These are phyloP conservation scores for Tephrocybe rancida DNA, from an alignment of 768 basidiomycete genomes.

Conservation along the genomic window DNA sequence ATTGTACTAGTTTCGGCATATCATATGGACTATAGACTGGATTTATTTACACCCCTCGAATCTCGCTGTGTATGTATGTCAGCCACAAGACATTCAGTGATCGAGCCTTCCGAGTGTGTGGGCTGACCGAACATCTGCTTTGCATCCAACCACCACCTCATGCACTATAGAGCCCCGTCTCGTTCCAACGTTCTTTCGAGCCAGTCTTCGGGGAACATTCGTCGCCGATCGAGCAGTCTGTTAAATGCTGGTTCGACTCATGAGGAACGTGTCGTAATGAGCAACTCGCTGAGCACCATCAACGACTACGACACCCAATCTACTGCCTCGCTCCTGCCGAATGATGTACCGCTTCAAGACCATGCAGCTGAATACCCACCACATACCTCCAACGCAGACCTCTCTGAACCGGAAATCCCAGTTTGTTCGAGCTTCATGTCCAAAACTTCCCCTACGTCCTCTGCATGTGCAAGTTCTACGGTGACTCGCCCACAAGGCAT, in stretches of 20 bases:
- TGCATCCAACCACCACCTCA: not conserved
- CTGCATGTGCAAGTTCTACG: not conserved
- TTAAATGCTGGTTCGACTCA: not conserved
- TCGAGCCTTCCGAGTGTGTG: too few species aligned
- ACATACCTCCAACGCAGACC: too few species aligned
- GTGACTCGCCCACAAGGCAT: conserved; percentile 16
- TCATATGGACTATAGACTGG: conserved; percentile 19
- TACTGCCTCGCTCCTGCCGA: not conserved
- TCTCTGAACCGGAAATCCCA: not conserved
- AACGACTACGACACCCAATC: conserved; percentile 1
- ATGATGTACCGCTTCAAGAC: not conserved
- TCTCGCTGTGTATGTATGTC: not conserved
- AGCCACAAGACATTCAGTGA: too few species aligned
- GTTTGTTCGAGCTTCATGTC: conserved; percentile 22
- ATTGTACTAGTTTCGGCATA: conserved; percentile 18
- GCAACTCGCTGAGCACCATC: not conserved
- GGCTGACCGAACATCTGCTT: conserved; percentile 13
- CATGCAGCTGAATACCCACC: not conserved
- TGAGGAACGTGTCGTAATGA: not conserved
- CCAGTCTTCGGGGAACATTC: conserved; percentile 1
- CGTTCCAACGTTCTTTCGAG: conserved; percentile 1
- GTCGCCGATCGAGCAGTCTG: conserved; percentile 14
- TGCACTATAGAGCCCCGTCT: conserved; percentile 9
- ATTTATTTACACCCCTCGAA: not conserved
- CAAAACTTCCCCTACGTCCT: conserved; percentile 8